Evolutionary conservation across 371 early-diverging fungal species (phyloP).

Genomic region (Apophysomyces elegans): DNA sequence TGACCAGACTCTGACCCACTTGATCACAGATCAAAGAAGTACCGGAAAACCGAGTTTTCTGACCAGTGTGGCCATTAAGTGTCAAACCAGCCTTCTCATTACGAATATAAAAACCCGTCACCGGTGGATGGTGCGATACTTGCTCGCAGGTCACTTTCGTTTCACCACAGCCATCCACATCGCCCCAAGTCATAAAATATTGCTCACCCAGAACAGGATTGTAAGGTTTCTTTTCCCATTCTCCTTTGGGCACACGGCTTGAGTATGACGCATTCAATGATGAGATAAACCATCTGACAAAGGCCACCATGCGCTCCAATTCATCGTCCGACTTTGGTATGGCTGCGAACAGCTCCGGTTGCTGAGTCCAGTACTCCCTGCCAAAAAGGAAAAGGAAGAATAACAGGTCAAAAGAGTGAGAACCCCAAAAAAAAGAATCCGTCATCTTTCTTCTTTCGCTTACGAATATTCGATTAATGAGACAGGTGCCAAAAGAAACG

Average conservation of each 20-base stretch:
- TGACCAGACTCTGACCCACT: conserved; percentile 44
- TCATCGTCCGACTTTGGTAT: conserved; percentile 64
- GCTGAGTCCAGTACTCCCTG: conserved; percentile 77
- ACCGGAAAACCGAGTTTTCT: conserved; percentile 52
- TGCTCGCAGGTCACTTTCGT: conserved; percentile 72
- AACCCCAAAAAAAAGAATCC: neutral
- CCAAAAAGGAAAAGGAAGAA: neutral
- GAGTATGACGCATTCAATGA: conserved; percentile 75
- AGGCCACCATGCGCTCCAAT: conserved; percentile 69
- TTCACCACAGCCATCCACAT: conserved; percentile 67
- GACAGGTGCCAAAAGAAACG: conserved; percentile 65
- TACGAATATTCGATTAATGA: conserved; percentile 71
- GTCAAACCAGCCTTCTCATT: conserved; percentile 68
- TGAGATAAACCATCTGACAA: conserved; percentile 78
- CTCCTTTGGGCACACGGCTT: conserved; percentile 52
- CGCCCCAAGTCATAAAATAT: conserved; percentile 71
- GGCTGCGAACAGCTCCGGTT: conserved; percentile 72
- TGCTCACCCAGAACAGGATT: conserved; percentile 86
- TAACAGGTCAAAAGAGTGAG: neutral
- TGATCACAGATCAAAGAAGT: conserved; percentile 52
- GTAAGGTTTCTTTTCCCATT: conserved; percentile 83
- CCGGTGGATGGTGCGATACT: conserved; percentile 82
- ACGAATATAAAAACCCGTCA: conserved; percentile 67
- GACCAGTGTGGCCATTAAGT: conserved; percentile 73
- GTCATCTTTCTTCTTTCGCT: conserved; percentile 1